These are phyloP conservation scores for Hyphopichia khmerensis DNA, from an alignment of 1,139 yeast genomes.

Conservation along the genomic window DNA sequence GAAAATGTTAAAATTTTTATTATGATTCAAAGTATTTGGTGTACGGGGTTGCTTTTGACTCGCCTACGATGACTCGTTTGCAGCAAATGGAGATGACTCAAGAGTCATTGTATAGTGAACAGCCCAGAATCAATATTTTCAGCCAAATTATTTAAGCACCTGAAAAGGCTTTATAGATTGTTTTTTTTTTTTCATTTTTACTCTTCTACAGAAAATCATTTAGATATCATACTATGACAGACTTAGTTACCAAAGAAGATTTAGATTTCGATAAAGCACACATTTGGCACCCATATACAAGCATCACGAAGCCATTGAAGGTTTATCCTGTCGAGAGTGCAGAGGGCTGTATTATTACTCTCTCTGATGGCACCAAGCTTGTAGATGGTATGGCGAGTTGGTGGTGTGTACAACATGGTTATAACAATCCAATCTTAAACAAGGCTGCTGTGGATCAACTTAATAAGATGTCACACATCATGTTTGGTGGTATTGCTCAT, in stretches of 20 bases:
- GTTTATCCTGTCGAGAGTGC: constrained; percentile 24
- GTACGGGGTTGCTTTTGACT: too few relatives aligned
- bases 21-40: too few relatives aligned
- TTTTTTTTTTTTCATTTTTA: too few relatives aligned
- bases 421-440: constrained; percentile 23
- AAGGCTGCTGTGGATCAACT: constrained; percentile 20
- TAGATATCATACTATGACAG: neutral
- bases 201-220: too few relatives aligned
- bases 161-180: too few relatives aligned
- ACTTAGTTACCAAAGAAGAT: constrained; percentile 4
- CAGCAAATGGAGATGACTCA: too few relatives aligned
- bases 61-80: too few relatives aligned
- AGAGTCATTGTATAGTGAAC: too few relatives aligned
- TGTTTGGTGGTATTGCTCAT: constrained; percentile 32
- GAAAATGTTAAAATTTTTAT: too few relatives aligned
- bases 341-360: constrained; percentile 16
- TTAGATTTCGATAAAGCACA: constrained; percentile 21
- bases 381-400: constrained; percentile 33
- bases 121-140: too few relatives aligned
- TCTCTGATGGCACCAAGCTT: constrained; percentile 14
- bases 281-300: constrained; percentile 32
- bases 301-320: constrained; percentile 20
- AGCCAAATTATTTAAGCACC: too few relatives aligned
- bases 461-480: constrained; percentile 22
- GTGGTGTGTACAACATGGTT: constrained; percentile 34